Conservation (phyloP, 106 monocot genomes). For the Posidonia australis region DNA sequence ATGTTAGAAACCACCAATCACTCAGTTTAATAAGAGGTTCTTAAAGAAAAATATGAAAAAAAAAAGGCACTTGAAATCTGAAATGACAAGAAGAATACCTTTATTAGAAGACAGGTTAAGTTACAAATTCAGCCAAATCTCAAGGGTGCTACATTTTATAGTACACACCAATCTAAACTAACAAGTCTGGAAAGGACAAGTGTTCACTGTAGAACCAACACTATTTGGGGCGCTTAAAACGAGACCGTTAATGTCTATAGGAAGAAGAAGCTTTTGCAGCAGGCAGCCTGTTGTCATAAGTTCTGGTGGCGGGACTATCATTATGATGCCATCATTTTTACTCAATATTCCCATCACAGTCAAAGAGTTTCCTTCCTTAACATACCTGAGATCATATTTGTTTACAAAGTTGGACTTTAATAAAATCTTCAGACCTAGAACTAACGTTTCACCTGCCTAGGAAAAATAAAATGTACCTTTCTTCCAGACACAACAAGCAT, state of each 20-base stretch:
- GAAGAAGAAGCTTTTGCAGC: conserved; percentile 55
- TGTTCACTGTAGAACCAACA: neutral
- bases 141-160: neutral
- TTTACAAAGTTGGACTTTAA: neutral
- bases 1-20: too few species aligned
- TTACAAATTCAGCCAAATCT: neutral
- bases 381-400: conserved; percentile 35
- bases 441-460: neutral
- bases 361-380: conserved; percentile 52
- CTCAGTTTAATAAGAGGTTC: too few species aligned
- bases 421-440: neutral
- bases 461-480: conserved; percentile 39
- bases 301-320: conserved; percentile 48
- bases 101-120: too few species aligned
- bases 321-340: conserved; percentile 31
- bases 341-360: conserved; percentile 68
- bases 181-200: neutral
- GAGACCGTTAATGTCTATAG: conserved; percentile 50
- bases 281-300: conserved; percentile 56
- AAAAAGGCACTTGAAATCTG: neutral
- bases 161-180: neutral
- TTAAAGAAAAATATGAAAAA: too few species aligned
- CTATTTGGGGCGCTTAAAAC: conserved; percentile 19
- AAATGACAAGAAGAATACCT: too few species aligned
- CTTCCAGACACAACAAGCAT: conserved; percentile 39